These are phyloP conservation scores for Talaromyces thailandensis DNA, from an alignment of 495 filamentous ascomycete genomes.

Conservation along the genomic window DNA sequence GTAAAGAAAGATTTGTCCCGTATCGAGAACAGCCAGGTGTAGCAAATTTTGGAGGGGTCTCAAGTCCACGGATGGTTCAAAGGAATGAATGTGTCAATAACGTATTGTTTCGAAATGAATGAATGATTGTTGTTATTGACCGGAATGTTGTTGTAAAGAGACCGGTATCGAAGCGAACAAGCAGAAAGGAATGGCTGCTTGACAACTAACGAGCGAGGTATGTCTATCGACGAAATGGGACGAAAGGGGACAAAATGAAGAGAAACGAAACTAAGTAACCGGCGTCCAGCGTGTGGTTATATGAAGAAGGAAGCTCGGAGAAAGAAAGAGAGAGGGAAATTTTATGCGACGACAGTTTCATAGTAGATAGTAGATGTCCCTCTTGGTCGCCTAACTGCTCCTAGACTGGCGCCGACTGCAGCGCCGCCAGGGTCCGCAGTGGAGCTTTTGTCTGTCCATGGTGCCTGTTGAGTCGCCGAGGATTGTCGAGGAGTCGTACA, in stretches of 20 bases:
- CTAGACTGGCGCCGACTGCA: conserved; percentile 54
- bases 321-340: neutral
- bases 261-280: neutral
- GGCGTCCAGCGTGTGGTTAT: neutral
- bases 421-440: neutral
- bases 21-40: neutral
- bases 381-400: neutral
- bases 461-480: neutral
- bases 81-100: conserved; percentile 7
- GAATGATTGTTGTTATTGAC: conserved; percentile 4
- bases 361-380: neutral
- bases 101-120: neutral
- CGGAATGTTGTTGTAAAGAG: conserved; percentile 11
- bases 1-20: neutral
- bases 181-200: conserved; percentile 19
- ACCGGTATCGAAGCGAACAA: conserved; percentile 14
- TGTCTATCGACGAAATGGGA: neutral
- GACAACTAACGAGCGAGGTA: conserved; percentile 8
- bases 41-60: neutral
- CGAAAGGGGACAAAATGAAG: neutral
- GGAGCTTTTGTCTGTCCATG: neutral
- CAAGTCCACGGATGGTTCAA: neutral
- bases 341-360: neutral
- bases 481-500: neutral
- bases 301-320: neutral